Evolutionary conservation across 495 filamentous ascomycete genomes (phyloP), one percentile per base, ranked within the genome.

Genomic region (Astrocystis sublimbata): DNA sequence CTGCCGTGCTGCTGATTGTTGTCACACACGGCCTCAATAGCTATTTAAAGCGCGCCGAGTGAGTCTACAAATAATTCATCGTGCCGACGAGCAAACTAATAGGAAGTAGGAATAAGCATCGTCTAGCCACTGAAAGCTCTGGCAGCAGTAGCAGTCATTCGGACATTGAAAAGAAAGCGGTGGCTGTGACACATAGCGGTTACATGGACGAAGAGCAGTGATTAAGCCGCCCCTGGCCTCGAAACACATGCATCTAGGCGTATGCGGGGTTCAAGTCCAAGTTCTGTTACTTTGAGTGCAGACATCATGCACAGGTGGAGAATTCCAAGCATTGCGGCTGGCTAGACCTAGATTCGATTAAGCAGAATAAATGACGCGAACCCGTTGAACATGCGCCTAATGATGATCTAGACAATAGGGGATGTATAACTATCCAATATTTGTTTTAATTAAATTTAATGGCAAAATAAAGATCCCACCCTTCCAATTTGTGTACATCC

Each of bases 1-100:
- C 76, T 67, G 76, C 79, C 2, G 65, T 81, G 47, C 77, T 69
- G 21, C 65, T 83, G 65, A 79, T 83, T 58, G 31, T 65, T 6
- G 52, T 71, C 28, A 69, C 76, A 41, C 78, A 80, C 71, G 36
- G 65, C 7, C 63, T 79, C 47, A 60, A 67, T 4, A 54, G 66
- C 40, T 75, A 64, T 40, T 49, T 74, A 30, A 66, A 60, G 36
- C 46, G 46, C 15, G 46, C 46, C 26, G 46, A 50, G 46, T 50
- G 33, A 28, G 46, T 50, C 26, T 50, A 24, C 12, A 50, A 28
- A 50, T 28, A 50, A 50, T 50, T n/a, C 26, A n/a, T 31, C 46
- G 46, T 15, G 46, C 46, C 46, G 33, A 50, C 46, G 30, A 50
- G 46, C 46, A 50, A 50, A 50, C 46, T 50, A 28, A 50, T n/a